A percentile compares a stretch with the other conserved stretches of the same genome.
Conservation (phyloP, 2,329 filamentous ascomycete species). For the Neopestalotiopsis clavispora region DNA sequence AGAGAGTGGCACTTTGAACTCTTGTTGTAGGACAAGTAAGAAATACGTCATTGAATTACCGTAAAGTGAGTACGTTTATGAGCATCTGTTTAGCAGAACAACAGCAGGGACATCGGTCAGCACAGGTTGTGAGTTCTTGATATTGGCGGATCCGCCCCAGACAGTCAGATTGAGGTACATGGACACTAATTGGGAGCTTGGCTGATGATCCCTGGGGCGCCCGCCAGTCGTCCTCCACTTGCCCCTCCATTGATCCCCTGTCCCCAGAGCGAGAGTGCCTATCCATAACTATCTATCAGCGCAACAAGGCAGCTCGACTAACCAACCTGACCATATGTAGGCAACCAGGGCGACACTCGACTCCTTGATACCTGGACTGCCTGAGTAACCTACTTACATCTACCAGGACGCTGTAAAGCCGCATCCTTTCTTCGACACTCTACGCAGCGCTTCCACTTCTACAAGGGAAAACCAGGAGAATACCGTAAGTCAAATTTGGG, state of each 20-base stretch:
- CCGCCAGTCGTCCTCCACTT: neutral
- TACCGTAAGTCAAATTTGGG: neutral
- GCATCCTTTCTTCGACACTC: neutral
- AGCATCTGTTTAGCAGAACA: neutral
- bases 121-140: neutral
- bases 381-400: neutral
- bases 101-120: neutral
- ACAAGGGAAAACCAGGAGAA: neutral
- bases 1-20: too few species aligned
- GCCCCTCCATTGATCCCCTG: conserved; percentile 4
- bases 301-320: conserved; percentile 5
- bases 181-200: neutral
- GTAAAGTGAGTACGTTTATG: neutral
- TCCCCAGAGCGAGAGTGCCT: neutral
- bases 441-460: neutral
- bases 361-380: conserved; percentile 5
- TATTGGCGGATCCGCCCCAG: neutral
- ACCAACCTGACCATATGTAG: neutral
- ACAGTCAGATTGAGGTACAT: neutral
- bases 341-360: conserved; percentile 6
- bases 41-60: neutral
- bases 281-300: neutral
- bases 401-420: neutral
- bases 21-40: neutral
- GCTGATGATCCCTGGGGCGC: neutral